Evolutionary conservation across 2,329 filamentous ascomycete genomes (phyloP), one percentile per base, ranked within the genome.

Genomic region (Monosporascus sp.): DNA sequence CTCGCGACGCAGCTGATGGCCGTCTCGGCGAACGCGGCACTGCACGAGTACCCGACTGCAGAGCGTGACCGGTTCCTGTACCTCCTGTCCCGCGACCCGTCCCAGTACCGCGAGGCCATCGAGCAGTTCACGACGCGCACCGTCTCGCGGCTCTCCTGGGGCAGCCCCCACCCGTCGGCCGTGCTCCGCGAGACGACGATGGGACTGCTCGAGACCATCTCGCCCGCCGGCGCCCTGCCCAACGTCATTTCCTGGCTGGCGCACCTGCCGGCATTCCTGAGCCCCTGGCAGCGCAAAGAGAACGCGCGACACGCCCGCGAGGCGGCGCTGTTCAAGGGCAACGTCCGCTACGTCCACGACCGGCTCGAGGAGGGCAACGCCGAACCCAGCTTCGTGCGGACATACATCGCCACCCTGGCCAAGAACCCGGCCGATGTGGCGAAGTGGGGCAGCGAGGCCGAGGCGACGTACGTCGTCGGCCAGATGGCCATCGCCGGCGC

Each of bases 401-500:
- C 71, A 2, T 77, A 74, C 52, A 60, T 77, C 35, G 65, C 68
- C 49, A 64, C 57, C 24, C 49, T 64, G 1, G 58, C 63, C 37
- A 55, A 47, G 14, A 60, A 61, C 37, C 48, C 54, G 24, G 53
- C 50, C 6, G 59, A 58, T 5, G 64, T 63, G 37, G 48, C 55
- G 5, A 66, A 64, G 38, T 66, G 64, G 59, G 63, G 67, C 9
- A 59, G 65, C 1, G 67, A 67, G 48, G 54, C 60, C 25, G 75
- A 77, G 57, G 74, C 72, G 1, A 70, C 67, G 24, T 71, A 75
- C 51, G 71, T 75, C 0, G 73, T 77, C 9, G 75, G 75, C 1
- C 68, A 76, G 61, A 76, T 77, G 72, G 75, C 75, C 18, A 76
- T 77, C 50, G 74, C 74, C 1, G 74, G 74, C 1, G 72, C 73